phyloP scores from a whole-genome alignment of 2,329 filamentous ascomycete genomes.

The Pseudocercospora cruenta region DNA sequence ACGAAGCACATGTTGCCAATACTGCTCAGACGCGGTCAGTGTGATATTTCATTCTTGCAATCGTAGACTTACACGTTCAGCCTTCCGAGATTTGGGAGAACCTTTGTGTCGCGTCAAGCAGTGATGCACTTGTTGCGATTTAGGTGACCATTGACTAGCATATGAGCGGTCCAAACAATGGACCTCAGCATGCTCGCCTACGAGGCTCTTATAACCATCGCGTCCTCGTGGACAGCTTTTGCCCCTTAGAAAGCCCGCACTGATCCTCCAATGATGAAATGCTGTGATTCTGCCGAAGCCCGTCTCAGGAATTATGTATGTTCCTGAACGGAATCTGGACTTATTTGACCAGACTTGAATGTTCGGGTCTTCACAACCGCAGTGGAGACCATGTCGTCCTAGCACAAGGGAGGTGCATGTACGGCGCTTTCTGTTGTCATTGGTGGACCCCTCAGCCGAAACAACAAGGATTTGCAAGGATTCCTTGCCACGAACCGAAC shows the following conservation, averaged over 20 bases:
- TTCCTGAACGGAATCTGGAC: background rate
- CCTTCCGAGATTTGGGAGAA: background rate
- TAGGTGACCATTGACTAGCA: background rate
- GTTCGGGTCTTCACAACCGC: background rate
- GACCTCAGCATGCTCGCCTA: background rate
- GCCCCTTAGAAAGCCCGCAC: background rate
- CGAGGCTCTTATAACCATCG: background rate
- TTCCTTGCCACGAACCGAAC: background rate
- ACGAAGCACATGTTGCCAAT: conserved; percentile 24
- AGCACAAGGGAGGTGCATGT: background rate
- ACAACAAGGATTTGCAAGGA: background rate
- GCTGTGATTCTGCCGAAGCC: background rate
- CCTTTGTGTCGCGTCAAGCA: background rate
- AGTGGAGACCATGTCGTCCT: conserved; percentile 5
- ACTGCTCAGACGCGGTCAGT: background rate
- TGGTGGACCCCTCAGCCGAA: background rate
- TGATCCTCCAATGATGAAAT: background rate
- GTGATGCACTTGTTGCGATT: background rate
- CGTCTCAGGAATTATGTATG: conserved; percentile 2
- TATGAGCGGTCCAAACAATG: background rate
- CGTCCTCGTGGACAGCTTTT: background rate
- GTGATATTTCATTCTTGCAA: background rate
- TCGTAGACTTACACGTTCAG: background rate
- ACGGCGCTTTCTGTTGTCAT: background rate
- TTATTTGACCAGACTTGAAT: background rate